Evolutionary conservation across 2,329 filamentous ascomycete genomes (phyloP).

Genomic region (Phialophora expanda): DNA sequence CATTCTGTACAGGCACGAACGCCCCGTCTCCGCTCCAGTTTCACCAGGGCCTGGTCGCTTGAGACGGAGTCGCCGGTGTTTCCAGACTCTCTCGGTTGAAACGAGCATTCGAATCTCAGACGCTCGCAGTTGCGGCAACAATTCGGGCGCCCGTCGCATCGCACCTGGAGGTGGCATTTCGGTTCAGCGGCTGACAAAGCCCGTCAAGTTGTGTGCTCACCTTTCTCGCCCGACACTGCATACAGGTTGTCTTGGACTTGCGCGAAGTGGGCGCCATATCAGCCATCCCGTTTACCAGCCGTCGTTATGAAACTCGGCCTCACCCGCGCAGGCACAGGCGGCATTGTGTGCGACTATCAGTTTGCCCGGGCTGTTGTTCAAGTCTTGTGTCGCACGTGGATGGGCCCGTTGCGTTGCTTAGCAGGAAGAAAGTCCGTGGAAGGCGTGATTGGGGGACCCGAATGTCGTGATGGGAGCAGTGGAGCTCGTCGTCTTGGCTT

Average conservation of each 20-base stretch:
- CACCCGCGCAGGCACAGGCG: neutral
- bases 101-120: slow-evolving; percentile 28
- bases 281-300: slow-evolving; percentile 16
- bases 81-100: slow-evolving; percentile 16
- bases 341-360: slow-evolving; percentile 2
- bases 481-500: neutral
- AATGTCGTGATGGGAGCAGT: neutral
- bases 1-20: slow-evolving; percentile 28
- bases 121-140: slow-evolving; percentile 30
- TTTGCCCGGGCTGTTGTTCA: neutral
- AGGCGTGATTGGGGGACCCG: slow-evolving; percentile 14
- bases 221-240: slow-evolving; percentile 29
- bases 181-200: slow-evolving; percentile 13
- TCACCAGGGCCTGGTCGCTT: slow-evolving; percentile 16
- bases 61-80: slow-evolving; percentile 8
- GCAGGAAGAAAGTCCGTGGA: slow-evolving; percentile 10
- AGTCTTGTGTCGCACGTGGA: slow-evolving; percentile 11
- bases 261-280: slow-evolving; percentile 17
- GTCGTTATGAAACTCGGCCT: slow-evolving; percentile 4
- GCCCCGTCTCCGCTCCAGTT: slow-evolving; percentile 27
- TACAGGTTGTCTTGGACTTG: slow-evolving; percentile 27
- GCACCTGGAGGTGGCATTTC: slow-evolving; percentile 17
- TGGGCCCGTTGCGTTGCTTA: neutral
- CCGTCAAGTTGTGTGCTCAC: slow-evolving; percentile 12
- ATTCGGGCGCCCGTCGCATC: slow-evolving; percentile 26